Base-by-base conservation (phyloP, 352 stramenopile species). In the Ophiocytium majus region DNA sequence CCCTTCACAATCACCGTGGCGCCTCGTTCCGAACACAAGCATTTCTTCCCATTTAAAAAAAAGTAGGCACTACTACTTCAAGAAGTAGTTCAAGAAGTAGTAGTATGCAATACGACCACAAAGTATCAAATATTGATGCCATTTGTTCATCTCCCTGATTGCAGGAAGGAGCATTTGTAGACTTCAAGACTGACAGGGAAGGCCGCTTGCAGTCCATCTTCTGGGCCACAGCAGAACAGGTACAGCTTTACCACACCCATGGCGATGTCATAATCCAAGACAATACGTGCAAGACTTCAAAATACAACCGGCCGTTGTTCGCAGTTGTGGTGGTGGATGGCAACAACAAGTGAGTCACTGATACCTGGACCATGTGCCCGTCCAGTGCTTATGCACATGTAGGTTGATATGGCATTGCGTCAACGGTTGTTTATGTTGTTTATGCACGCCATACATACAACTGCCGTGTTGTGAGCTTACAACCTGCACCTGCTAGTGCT, bases 331-430 rank as follows among this genome's bases (percentile, higher is more conserved):
- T 19, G 17, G 57, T 66, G 57, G 57, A 66, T 28, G 57, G 57
- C 57, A 66, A 66, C 57, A 66, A 28, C 57, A 66, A 66, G 57
- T 66, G 28, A 23, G 57, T 66, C 17, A 66, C 57, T 23, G 57
- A 19, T 66, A 66, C 28, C 28, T 66, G 57, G 19, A 28, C 57
- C 19, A 23, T 28, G 28, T 66, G 57, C 57, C 19, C 57, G 57
- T 66, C 57, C 19, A 66, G 57, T 23, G 28, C 28, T 23, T 66
- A n/a, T n/a, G n/a, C n/a, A n/a, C n/a, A n/a, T n/a, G n/a, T n/a
- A n/a, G 57, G 57, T 28, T 66, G 28, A 23, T 23, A 66, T 66
- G 28, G 57, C 57, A 23, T 66, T 28, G 28, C 57, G 28, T 66
- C 19, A 19, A 66, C 28, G 57, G 57, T 28, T 66, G 57, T 66